These are phyloP conservation scores for Ramaria rubella DNA, from an alignment of 768 basidiomycete genomes.

Conservation along the genomic window DNA sequence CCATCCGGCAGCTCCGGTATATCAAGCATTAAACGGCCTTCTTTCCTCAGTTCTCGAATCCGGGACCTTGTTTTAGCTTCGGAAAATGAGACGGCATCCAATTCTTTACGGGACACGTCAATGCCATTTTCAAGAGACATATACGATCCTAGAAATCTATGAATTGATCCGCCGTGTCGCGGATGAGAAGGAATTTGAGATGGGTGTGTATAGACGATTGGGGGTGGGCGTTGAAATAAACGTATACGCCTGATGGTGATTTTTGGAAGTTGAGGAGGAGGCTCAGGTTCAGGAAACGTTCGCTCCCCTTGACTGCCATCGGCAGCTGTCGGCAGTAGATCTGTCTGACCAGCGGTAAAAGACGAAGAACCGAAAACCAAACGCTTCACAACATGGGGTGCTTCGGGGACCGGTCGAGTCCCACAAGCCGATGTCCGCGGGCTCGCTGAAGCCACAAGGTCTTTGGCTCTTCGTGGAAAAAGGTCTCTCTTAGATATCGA, in stretches of 20 bases:
- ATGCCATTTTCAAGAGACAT: conserved; percentile 42
- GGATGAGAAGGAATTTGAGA: conserved; percentile 54
- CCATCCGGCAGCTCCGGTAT: conserved; percentile 24
- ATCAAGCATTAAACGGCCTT: conserved; percentile 41
- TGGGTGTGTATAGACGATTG: conserved; percentile 53
- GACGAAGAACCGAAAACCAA: conserved; percentile 10
- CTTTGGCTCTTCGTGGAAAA: conserved; percentile 1
- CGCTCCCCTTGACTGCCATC: neutral
- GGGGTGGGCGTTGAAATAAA: conserved; percentile 61
- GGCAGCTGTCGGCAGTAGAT: neutral
- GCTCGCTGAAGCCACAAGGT: conserved; percentile 5
- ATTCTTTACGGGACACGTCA: conserved; percentile 35
- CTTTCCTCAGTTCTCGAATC: conserved; percentile 36
- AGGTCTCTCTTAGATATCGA: neutral
- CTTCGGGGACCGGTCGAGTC: conserved; percentile 14
- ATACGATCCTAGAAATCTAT: conserved; percentile 57
- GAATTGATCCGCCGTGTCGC: conserved; percentile 47
- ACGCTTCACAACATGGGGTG: neutral
- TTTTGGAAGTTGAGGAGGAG: conserved; percentile 11
- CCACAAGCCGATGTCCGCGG: conserved; percentile 6
- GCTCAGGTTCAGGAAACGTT: neutral
- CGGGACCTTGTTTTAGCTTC: conserved; percentile 41
- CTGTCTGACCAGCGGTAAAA: neutral
- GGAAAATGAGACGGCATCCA: conserved; percentile 33
- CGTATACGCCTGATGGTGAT: conserved; percentile 56